Base-by-base conservation (phyloP, 345 rosid genomes). In the Gossypium turneri region DNA sequence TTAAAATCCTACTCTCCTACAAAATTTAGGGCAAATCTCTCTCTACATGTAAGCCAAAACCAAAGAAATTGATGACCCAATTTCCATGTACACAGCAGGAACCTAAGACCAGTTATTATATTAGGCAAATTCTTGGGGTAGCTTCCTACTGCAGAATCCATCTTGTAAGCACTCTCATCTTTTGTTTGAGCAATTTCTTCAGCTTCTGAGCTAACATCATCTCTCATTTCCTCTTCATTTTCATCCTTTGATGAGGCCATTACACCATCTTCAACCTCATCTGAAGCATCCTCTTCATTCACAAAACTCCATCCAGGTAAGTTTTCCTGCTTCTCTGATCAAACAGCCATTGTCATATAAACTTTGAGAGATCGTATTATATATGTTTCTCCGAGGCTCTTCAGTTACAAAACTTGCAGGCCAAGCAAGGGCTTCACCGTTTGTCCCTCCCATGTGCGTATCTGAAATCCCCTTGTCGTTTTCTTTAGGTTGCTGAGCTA, bases 221-320 rank as follows among this genome's bases (percentile, higher is more conserved):
- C 83, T 48, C 22, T 79, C 81, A 80, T 68, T 72, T 80, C 82
- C 68, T 75, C 79, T 52, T 78, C 82, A 50, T 79, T 79, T 56
- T 68, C 81, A 52, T 81, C 84, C 74, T 76, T 72, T 73, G 73
- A 70, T 12, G 64, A 59, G 45, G 41, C 74, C 15, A 27, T 59
- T 6, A 45, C 58, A 60, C 47, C 66, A 70, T 79, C 80, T 57
- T 74, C 82, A 29, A 78, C 50, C 68, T 79, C 82, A 19, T 77
- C 73, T 12, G 79, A 75, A 50, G 76, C 80, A 76, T 63, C 82
- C 53, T 58, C 78, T 29, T 72, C 76, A 52, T 72, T 72, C 60
- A 20, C 71, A 43, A 79, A 79, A 80, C 73, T 73, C 88, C 81
- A 81, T 48, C 78, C 84, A 17, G 82, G 77, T 60, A 60, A 70